These are phyloP conservation scores for Mytilinidion resinicola DNA, from an alignment of 495 filamentous ascomycete genomes.

Conservation along the genomic window DNA sequence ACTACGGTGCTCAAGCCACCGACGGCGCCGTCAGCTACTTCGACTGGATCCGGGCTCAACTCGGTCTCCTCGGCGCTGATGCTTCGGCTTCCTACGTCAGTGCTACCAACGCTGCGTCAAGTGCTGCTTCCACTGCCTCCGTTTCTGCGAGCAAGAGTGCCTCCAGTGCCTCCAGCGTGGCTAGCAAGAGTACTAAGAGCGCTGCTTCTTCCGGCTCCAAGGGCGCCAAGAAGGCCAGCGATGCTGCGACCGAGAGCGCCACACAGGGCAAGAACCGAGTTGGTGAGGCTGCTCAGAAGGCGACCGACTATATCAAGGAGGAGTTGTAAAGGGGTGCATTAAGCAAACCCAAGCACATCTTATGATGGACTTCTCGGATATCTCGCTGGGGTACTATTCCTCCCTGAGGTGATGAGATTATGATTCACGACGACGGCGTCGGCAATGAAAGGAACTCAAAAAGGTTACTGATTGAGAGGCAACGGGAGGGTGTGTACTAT, in stretches of 20 bases:
- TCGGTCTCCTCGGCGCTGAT: slow-evolving; percentile 41
- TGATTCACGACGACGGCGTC: background rate
- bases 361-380: background rate
- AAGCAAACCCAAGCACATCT: background rate
- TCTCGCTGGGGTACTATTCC: background rate
- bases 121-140: background rate
- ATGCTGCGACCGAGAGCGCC: slow-evolving; percentile 61
- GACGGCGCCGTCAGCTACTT: slow-evolving; percentile 49
- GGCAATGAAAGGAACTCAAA: too few relatives aligned
- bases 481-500: background rate
- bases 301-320: slow-evolving; percentile 27
- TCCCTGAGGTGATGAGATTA: background rate
- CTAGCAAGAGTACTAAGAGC: slow-evolving; percentile 12
- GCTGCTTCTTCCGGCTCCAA: slow-evolving; percentile 1
- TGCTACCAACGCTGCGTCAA: background rate
- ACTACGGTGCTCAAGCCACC: slow-evolving; percentile 56
- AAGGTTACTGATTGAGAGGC: background rate
- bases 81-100: slow-evolving; percentile 27
- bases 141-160: slow-evolving; percentile 5
- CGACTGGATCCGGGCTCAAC: slow-evolving; percentile 68
- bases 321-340: slow-evolving; percentile 27
- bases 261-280: slow-evolving; percentile 13
- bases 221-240: slow-evolving; percentile 31
- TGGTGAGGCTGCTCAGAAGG: slow-evolving; percentile 39
- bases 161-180: slow-evolving; percentile 19